Conservation (phyloP, 345 rosid species). For the Populus pruinosa region DNA sequence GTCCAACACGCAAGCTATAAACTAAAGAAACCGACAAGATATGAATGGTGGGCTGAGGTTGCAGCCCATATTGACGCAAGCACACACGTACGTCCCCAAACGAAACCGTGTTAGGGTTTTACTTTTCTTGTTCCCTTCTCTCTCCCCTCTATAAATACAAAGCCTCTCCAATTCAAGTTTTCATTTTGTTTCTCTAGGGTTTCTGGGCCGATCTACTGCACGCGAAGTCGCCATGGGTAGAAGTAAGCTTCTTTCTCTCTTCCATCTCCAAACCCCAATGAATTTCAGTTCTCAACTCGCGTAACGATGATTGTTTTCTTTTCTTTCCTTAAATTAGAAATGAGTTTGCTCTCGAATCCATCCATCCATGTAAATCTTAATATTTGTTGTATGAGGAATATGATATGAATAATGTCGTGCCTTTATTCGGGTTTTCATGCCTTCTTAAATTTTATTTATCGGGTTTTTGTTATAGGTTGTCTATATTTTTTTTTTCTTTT, state of each 20-base stretch:
- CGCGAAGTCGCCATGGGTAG: conserved; percentile 46
- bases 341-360: too few relatives aligned
- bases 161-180: background rate
- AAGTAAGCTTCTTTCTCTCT: conserved; percentile 29
- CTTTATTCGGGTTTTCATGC: too few relatives aligned
- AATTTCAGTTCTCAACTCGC: too few relatives aligned
- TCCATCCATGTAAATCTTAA: background rate
- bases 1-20: too few relatives aligned
- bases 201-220: background rate
- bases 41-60: background rate
- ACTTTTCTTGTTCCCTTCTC: background rate
- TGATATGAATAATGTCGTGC: too few relatives aligned
- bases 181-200: background rate
- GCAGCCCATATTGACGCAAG: conserved; percentile 8
- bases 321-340: background rate
- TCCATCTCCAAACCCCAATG: too few relatives aligned
- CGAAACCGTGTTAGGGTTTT: conserved; percentile 14
- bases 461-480: too few relatives aligned
- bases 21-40: background rate
- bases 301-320: too few relatives aligned
- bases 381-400: too few relatives aligned
- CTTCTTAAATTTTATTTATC: too few relatives aligned
- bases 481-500: too few relatives aligned
- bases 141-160: background rate
- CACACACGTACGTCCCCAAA: conserved; percentile 8